phyloP scores from a whole-genome alignment of 108 stramenopile species.

The Nannochloropsis oceanica region DNA sequence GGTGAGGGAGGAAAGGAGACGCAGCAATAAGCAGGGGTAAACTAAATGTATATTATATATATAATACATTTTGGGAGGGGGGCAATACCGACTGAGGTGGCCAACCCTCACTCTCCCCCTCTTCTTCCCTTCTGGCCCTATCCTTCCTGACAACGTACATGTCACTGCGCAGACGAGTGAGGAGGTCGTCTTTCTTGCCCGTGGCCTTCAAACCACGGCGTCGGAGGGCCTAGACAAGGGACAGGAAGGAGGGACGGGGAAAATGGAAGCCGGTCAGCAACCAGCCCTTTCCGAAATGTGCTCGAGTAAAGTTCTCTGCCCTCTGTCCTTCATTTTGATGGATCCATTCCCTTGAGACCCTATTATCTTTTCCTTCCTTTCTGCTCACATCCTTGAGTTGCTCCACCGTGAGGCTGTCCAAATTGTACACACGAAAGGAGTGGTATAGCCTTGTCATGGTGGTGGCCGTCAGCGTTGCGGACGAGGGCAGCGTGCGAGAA shows the following conservation, averaged over 20 bases:
- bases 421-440: not conserved
- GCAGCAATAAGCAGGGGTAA: not conserved
- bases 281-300: not conserved
- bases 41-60: too few relatives aligned
- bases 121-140: not conserved
- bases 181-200: not conserved
- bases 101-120: not conserved
- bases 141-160: not conserved
- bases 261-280: not conserved
- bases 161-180: not conserved
- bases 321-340: not conserved
- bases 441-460: not conserved
- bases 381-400: not conserved
- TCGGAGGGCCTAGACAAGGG: not conserved
- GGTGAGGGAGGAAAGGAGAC: not conserved
- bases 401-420: not conserved
- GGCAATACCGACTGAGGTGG: too few relatives aligned
- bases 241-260: not conserved
- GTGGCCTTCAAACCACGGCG: not conserved
- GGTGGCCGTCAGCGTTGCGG: too few relatives aligned
- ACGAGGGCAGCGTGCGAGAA: too few relatives aligned
- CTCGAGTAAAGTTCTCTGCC: not conserved
- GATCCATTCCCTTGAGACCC: not conserved
- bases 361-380: not conserved
- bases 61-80: too few relatives aligned